Base-by-base conservation (phyloP, 441 rosid species). In the Erodium moschatum region DNA sequence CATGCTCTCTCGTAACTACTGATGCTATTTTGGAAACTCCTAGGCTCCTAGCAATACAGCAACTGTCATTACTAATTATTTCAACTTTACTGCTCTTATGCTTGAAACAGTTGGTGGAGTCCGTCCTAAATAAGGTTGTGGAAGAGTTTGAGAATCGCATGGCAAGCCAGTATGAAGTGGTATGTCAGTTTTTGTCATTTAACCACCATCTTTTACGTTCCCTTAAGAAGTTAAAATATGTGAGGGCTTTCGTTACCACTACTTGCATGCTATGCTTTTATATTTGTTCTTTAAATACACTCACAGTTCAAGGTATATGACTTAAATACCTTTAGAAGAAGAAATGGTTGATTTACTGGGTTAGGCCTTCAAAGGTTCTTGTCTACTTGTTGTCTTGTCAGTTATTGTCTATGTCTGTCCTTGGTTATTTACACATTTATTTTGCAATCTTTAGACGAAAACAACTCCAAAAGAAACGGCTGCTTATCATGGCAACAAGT, bases 81-180 rank as follows among this genome's bases (percentile, higher is more conserved):
- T 42, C 40, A 31, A 61, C 60, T 64, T 67, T 71, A 11, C 12
- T 66, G 3, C 16, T 69, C 67, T 16, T 68, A 60, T 69, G 65
- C 72, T 61, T 70, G 75, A 56, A 64, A 74, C 80, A 94, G 97
- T 72, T 91, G 82, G 84, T 87, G 77, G 97, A 94, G 82, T 85
- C 96, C 18, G 88, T 94, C 67, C 84, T 94, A 65, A 85, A 86
- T 66, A 89, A 87, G 80, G 89, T 94, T 67, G 88, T 80, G 29
- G 76, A 94, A 80, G 97, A 87, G 85, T 91, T 91, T 78, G 96
- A 91, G 81, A 81, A 81, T 64, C 90, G 93, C 58, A 84, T 91
- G 72, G 80, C 85, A 66, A 84, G 78, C 77, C 96, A 88, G 70
- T 65, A 69, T 76, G 87, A 82, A 52, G 67, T 75, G 92, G 97